Percentiles rank a stretch among this genome's conserved stretches.
Conservation (phyloP, 192 early-diverging fungal genomes). For the Dissophora globulifera region DNA sequence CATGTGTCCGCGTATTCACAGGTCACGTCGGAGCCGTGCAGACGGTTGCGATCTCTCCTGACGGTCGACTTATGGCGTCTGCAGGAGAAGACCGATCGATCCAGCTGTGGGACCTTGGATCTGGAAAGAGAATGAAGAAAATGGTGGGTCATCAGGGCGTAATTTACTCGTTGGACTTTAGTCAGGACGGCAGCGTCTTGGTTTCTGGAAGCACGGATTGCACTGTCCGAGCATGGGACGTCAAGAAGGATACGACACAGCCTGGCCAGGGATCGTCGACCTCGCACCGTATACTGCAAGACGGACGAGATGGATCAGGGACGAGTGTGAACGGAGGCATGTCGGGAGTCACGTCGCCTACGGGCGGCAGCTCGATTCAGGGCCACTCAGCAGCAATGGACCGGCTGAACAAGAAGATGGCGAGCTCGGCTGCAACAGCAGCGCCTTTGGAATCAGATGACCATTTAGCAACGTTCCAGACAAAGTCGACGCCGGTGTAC, state of each 20-base stretch:
- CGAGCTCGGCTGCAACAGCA: slow-evolving; percentile 16
- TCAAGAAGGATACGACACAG: slow-evolving; percentile 64
- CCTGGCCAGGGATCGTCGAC: neutral
- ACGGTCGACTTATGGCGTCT: slow-evolving; percentile 91
- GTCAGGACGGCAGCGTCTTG: slow-evolving; percentile 79
- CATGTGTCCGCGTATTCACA: slow-evolving; percentile 89
- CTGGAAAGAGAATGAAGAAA: slow-evolving; percentile 83
- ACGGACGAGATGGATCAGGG: slow-evolving; percentile 12
- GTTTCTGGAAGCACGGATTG: slow-evolving; percentile 89
- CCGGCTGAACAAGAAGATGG: slow-evolving; percentile 56
- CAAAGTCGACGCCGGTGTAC: slow-evolving; percentile 93
- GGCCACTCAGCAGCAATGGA: slow-evolving; percentile 54
- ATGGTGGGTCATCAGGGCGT: slow-evolving; percentile 87
- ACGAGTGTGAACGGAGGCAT: slow-evolving; percentile 27
- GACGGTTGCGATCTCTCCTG: slow-evolving; percentile 89
- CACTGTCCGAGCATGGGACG: slow-evolving; percentile 92
- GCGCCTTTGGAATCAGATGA: slow-evolving; percentile 59
- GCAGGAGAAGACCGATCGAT: slow-evolving; percentile 87
- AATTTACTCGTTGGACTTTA: slow-evolving; percentile 89
- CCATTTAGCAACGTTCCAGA: slow-evolving; percentile 81
- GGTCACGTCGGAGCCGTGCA: slow-evolving; percentile 87
- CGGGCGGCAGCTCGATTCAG: slow-evolving; percentile 3
- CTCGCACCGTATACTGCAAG: slow-evolving; percentile 35
- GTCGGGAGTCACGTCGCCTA: slow-evolving; percentile 63
- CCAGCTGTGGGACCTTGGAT: slow-evolving; percentile 92